A percentile compares a stretch with the other conserved stretches of the same genome.
These are phyloP conservation scores for Gnetum montanum DNA, from an alignment of 75 land plant genomes.

Conservation along the genomic window DNA sequence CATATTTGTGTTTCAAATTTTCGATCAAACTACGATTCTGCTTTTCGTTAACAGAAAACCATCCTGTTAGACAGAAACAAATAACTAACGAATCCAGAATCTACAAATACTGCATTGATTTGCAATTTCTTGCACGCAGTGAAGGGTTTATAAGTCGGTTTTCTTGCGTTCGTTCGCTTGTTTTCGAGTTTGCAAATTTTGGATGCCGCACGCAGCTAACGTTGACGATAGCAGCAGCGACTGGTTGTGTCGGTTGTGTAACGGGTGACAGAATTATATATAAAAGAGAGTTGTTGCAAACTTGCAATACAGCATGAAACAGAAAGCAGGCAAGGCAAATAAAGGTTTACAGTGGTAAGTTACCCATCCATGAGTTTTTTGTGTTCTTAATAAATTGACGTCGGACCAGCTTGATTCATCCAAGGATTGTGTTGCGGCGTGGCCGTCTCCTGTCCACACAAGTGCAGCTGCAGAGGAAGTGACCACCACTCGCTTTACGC, in stretches of 20 bases:
- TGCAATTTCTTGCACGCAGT: too few species aligned
- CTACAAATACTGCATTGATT: too few species aligned
- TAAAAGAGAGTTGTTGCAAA: neutral
- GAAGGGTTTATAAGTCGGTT: too few species aligned
- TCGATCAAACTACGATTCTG: too few species aligned
- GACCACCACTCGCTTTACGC: conserved; percentile 7
- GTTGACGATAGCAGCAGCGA: conserved; percentile 56
- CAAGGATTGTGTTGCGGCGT: neutral
- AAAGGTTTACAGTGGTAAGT: neutral
- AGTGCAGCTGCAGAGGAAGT: conserved; percentile 29
- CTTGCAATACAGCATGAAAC: neutral
- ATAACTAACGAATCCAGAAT: too few species aligned
- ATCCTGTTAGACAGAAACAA: too few species aligned
- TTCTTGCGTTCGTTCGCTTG: too few species aligned
- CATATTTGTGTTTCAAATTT: too few species aligned
- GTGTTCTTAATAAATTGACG: neutral
- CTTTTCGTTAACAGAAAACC: too few species aligned
- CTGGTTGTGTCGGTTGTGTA: neutral
- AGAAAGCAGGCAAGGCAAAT: neutral
- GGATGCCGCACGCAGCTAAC: conserved; percentile 23
- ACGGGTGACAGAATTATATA: neutral
- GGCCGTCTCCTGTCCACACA: neutral
- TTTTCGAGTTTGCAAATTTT: too few species aligned
- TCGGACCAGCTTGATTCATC: conserved; percentile 7
- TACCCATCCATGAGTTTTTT: conserved; percentile 10